Percentiles rank a stretch among this genome's conserved stretches.
phyloP scores from a whole-genome alignment of 768 basidiomycete species.

The Kwoniella shandongensis region DNA sequence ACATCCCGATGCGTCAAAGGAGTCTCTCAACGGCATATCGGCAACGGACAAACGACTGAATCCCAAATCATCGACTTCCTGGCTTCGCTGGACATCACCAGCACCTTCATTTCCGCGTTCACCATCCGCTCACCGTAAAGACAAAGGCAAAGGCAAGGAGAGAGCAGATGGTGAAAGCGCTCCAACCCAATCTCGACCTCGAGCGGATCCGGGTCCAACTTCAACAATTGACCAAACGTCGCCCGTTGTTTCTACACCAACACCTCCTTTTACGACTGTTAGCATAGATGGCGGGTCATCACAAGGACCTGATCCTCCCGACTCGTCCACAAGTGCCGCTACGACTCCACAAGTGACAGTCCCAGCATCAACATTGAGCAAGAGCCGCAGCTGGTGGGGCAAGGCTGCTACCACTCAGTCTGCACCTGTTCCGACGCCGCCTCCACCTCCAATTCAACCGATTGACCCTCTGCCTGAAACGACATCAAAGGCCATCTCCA shows the following conservation, averaged over 20 bases:
- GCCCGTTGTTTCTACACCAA: background rate
- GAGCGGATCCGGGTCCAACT: background rate
- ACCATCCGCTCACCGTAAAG: constrained; percentile 3
- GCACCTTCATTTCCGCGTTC: constrained; percentile 36
- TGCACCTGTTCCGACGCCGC: background rate
- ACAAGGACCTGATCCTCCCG: background rate
- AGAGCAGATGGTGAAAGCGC: constrained; percentile 7
- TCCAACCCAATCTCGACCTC: background rate
- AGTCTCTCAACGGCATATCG: background rate
- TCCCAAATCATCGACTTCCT: constrained; percentile 41
- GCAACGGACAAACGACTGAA: constrained; percentile 19
- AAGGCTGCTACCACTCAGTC: no score
- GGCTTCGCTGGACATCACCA: constrained; percentile 42
- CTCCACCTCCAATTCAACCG: background rate
- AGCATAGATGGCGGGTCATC: background rate
- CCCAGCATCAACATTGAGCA: no score
- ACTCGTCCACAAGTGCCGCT: background rate
- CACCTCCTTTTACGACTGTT: background rate
- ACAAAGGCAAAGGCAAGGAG: constrained; percentile 31
- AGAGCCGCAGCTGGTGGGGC: no score
- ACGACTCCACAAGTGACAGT: no score
- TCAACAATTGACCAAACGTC: background rate
- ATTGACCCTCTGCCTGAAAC: background rate
- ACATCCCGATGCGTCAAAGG: background rate
- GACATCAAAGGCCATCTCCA: background rate